Conservation (phyloP, 1,284 basidiomycete species). For the Trichosporon asahii region DNA sequence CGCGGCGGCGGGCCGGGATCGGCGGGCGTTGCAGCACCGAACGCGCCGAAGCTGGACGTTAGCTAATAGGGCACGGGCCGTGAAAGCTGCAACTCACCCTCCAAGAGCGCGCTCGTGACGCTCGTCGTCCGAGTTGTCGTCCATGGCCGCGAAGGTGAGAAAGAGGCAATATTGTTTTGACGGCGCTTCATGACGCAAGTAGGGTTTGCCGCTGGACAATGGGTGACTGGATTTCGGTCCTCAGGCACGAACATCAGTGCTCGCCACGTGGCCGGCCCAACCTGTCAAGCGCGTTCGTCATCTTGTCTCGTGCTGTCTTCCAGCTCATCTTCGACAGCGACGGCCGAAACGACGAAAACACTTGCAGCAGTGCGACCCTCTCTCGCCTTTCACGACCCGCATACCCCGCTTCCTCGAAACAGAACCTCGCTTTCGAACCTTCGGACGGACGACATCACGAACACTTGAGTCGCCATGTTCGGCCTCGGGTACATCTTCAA, state of each 20-base stretch:
- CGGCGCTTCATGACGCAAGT: slow-evolving; percentile 4
- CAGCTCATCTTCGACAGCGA: background rate
- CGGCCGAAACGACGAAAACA: background rate
- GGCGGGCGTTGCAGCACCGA: background rate
- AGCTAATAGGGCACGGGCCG: background rate
- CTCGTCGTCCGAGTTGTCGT: slow-evolving; percentile 8
- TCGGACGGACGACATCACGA: no score
- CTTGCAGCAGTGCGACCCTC: no score
- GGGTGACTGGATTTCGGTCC: background rate
- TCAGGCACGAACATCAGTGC: background rate
- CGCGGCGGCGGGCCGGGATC: slow-evolving; percentile 20
- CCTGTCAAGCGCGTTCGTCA: background rate
- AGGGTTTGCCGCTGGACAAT: background rate
- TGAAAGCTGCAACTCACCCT: background rate
- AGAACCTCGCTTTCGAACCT: no score
- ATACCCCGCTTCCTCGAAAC: no score
- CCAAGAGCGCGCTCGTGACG: background rate
- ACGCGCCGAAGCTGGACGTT: background rate
- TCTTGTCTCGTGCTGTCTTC: background rate
- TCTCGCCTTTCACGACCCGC: no score
- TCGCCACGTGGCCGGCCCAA: background rate
- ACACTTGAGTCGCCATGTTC: slow-evolving; percentile 5
- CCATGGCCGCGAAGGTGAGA: background rate
- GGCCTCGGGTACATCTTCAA: slow-evolving; percentile 52
- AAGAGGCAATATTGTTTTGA: background rate